Evolutionary conservation across 2,329 filamentous ascomycete species (phyloP).

Genomic region (Xylaria sp.): DNA sequence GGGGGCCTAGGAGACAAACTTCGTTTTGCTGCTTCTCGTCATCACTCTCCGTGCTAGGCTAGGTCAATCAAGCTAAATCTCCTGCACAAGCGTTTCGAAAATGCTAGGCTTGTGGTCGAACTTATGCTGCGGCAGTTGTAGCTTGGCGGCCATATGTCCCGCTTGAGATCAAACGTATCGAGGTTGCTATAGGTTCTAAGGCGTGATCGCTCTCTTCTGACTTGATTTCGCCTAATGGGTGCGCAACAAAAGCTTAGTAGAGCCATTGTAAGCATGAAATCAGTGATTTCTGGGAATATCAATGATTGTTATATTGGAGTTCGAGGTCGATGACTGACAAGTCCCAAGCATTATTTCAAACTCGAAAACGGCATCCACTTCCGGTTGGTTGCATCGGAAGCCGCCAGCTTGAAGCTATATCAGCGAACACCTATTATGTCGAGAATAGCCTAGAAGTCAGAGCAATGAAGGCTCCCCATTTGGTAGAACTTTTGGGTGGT

Average conservation of each 20-base stretch:
- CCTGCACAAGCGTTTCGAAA: slow-evolving; percentile 15
- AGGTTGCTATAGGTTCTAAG: not conserved
- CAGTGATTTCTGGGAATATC: not conserved
- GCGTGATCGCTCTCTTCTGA: slow-evolving; percentile 8
- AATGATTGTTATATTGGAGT: not conserved
- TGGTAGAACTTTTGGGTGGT: not conserved
- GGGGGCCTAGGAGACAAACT: not conserved
- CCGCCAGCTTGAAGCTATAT: not conserved
- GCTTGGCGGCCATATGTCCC: slow-evolving; percentile 18
- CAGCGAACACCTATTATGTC: not conserved
- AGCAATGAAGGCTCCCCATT: not conserved
- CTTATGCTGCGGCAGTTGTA: slow-evolving; percentile 6
- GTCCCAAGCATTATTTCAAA: not conserved
- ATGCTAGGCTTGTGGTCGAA: slow-evolving; percentile 1
- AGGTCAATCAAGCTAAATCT: slow-evolving; percentile 6
- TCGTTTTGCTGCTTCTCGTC: slow-evolving; percentile 1
- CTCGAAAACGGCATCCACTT: not conserved
- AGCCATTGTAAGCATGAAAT: slow-evolving; percentile 11
- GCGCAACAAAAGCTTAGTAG: not conserved
- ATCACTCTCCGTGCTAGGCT: not conserved
- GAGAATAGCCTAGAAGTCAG: not conserved
- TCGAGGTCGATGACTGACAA: slow-evolving; percentile 6
- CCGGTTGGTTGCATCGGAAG: not conserved
- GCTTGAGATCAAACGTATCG: slow-evolving; percentile 2
- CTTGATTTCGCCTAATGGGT: slow-evolving; percentile 4